Evolutionary conservation across 2,329 filamentous ascomycete genomes (phyloP), one percentile per base, ranked within the genome.

Genomic region (Waltergamsia citrina): DNA sequence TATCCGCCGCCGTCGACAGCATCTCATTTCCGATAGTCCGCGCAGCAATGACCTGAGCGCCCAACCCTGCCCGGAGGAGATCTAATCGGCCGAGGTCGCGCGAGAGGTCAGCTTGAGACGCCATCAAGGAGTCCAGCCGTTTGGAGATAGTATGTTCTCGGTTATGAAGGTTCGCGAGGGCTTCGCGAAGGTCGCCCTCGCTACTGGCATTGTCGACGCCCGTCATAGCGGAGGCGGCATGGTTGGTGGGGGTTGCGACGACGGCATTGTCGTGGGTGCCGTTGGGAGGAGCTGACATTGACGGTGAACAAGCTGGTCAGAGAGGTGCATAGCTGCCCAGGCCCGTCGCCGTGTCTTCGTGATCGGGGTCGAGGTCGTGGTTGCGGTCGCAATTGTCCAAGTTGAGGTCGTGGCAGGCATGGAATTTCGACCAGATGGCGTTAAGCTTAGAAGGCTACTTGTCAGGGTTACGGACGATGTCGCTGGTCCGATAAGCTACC

Each of bases 71-170:
- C 44, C 92, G 84, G 35, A 95, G 72, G 20, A 94, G 70, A 58
- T 98, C 92, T 42, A 98, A 72, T 14, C 90, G 82, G 40, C 79
- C 79, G 33, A 98, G 71, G 50, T 95, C 86, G 44, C 87, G 83
- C 15, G 83, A 81, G 32, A 98, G 74, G 51, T 94, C 84, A 40
- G 85, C 78, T 53, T 96, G 87, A 1, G 85, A 87, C 41, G 81
- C 76, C 32, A 95, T 64, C 34, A 95, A 74, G 34, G 72, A 66
- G 56, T 90, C 77, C 29, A 96, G 77, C 29, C 78, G 81, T 35
- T 71, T 68, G 1, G 81, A 85, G 42, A 95, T 77, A 35, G 70
- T 60, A 41, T 78, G 70, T 59, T 96, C 88, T 51, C 82, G 82
- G 33, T 69, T 62, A 51, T 88, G 83, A 33, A 96, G 76, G 45